These are phyloP conservation scores for Senna tora DNA, from an alignment of 306 rosid species.

Conservation along the genomic window DNA sequence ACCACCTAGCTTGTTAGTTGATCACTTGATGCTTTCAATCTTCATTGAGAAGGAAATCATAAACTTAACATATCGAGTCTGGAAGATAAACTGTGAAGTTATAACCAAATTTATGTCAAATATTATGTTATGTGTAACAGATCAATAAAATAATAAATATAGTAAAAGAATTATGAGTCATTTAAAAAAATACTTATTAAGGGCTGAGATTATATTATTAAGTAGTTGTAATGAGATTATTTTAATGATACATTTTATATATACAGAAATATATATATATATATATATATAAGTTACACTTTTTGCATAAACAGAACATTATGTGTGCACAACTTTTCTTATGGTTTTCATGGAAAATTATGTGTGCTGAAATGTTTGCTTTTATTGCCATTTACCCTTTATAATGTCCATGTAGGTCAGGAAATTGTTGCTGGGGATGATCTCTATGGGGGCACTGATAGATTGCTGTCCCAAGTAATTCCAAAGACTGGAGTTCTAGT, in stretches of 20 bases:
- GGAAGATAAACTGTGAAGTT: not conserved
- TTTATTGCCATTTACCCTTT: slow-evolving; percentile 25
- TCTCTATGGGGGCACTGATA: slow-evolving; percentile 85
- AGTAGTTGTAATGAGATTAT: not conserved
- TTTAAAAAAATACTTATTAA: not conserved
- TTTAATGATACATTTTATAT: slow-evolving; percentile 7
- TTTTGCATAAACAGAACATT: slow-evolving; percentile 17
- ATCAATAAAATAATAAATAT: not conserved
- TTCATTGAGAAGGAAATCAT: not conserved
- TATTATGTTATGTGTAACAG: not conserved
- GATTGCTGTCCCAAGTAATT: slow-evolving; percentile 76
- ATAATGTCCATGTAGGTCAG: slow-evolving; percentile 59
- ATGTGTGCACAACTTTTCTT: not conserved
- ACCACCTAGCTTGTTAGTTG: not conserved
- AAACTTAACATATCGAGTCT: not conserved
- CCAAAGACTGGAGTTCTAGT: slow-evolving; percentile 80
- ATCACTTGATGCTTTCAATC: slow-evolving; percentile 1
- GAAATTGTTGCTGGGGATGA: slow-evolving; percentile 94
- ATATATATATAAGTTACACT: slow-evolving; percentile 8
- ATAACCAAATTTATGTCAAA: not conserved
- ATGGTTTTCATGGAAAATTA: slow-evolving; percentile 25
- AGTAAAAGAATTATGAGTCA: not conserved
- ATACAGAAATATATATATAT: slow-evolving; percentile 5
- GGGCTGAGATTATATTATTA: slow-evolving; percentile 15
- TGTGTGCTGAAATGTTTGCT: slow-evolving; percentile 13